Evolutionary conservation across 1,139 yeast species (phyloP).

Genomic region (Candida frijolesensis): DNA sequence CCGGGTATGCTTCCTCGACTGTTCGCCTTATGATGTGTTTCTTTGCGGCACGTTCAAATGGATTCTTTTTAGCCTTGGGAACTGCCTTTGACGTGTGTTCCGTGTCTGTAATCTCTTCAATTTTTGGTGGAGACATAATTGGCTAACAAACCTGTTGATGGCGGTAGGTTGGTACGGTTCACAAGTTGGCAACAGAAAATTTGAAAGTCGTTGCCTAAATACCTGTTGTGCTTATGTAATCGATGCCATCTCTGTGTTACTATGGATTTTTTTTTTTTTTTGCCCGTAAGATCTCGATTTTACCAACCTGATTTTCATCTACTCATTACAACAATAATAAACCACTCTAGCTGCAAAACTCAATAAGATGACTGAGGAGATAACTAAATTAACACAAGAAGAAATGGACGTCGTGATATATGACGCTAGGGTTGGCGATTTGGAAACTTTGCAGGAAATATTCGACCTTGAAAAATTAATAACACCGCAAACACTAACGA

Average conservation of each 20-base stretch:
- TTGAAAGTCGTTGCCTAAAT: neutral
- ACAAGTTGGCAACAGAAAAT: neutral
- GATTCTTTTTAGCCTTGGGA: constrained; percentile 25
- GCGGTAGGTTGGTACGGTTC: neutral
- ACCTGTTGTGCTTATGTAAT: neutral
- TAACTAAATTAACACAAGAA: constrained; percentile 49
- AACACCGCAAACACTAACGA: constrained; percentile 49
- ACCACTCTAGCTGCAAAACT: no score
- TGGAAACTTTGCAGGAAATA: constrained; percentile 69
- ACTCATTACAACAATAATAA: neutral
- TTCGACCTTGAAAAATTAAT: constrained; percentile 51
- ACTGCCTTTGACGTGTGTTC: constrained; percentile 5
- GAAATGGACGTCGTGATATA: constrained; percentile 80
- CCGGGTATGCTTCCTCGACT: constrained; percentile 37
- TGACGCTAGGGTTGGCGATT: constrained; percentile 86
- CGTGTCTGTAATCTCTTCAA: constrained; percentile 22
- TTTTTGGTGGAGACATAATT: constrained; percentile 26
- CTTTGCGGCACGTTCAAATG: constrained; percentile 29
- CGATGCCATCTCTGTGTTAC: neutral
- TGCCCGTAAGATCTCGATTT: neutral
- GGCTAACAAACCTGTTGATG: neutral
- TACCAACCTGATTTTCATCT: neutral
- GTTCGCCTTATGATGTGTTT: constrained; percentile 36
- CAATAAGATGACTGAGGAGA: constrained; percentile 8
- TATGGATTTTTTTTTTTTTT: constrained; percentile 1